These are phyloP conservation scores for Boletus coffeatus DNA, from an alignment of 1,284 basidiomycete genomes.

Conservation along the genomic window DNA sequence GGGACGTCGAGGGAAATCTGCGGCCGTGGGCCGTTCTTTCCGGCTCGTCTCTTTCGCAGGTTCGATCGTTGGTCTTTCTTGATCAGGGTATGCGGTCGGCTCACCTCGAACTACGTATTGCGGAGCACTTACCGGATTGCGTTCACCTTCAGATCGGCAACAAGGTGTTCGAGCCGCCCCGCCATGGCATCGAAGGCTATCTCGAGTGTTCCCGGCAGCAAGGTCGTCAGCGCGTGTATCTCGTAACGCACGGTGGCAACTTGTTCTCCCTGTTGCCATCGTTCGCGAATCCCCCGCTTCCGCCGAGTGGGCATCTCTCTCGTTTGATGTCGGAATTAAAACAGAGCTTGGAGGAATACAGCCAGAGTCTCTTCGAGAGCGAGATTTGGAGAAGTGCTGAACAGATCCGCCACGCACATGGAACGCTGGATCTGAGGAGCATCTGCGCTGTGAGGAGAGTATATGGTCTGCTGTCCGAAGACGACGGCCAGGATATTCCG, in stretches of 20 bases:
- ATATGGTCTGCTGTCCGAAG: slow-evolving; percentile 31
- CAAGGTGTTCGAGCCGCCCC: too few relatives aligned
- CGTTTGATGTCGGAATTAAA: too few relatives aligned
- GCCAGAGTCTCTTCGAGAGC: too few relatives aligned
- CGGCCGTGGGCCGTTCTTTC: slow-evolving; percentile 70
- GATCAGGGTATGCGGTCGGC: slow-evolving; percentile 47
- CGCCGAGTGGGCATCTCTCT: too few relatives aligned
- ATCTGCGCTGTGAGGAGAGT: slow-evolving; percentile 63
- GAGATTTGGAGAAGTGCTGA: too few relatives aligned
- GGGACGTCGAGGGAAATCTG: slow-evolving; percentile 54
- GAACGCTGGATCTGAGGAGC: slow-evolving; percentile 63
- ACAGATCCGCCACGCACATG: slow-evolving; percentile 55
- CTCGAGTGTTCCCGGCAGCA: too few relatives aligned
- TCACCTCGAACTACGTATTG: slow-evolving; percentile 67
- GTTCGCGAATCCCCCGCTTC: too few relatives aligned
- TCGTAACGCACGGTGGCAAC: too few relatives aligned
- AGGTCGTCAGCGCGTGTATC: background rate
- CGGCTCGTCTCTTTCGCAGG: slow-evolving; percentile 67
- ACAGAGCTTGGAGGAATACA: too few relatives aligned
- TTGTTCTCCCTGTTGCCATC: too few relatives aligned
- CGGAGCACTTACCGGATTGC: slow-evolving; percentile 56
- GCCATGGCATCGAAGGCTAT: too few relatives aligned
- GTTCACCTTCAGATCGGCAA: slow-evolving; percentile 34
- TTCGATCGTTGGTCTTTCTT: slow-evolving; percentile 21
- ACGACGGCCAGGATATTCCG: slow-evolving; percentile 25